These are phyloP conservation scores for Coemansia sp. DNA, from an alignment of 192 early-diverging fungal species.

Conservation along the genomic window DNA sequence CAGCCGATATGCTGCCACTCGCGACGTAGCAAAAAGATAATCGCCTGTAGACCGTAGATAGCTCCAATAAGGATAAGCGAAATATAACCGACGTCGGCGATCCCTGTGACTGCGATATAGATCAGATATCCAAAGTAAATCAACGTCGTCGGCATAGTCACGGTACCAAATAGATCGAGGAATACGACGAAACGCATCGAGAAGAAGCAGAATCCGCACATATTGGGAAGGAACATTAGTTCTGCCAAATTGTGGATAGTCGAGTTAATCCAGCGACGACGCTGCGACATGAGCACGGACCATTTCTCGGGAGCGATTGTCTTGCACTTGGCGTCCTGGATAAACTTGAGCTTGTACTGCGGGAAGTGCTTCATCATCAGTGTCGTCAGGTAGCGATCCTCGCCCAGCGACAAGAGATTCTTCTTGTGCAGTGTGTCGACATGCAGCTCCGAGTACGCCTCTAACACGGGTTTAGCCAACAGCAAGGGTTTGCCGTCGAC, in stretches of 20 bases:
- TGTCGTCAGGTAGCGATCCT: constrained; percentile 97
- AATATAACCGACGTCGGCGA: constrained; percentile 75
- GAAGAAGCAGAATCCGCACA: constrained; percentile 98
- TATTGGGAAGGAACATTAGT: constrained; percentile 78
- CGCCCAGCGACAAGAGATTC: constrained; percentile 94
- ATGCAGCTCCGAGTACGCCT: constrained; percentile 88
- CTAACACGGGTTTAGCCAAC: constrained; percentile 76
- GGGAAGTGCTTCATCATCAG: constrained; percentile 99
- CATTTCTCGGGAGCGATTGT: constrained; percentile 93
- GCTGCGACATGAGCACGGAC: constrained; percentile 88
- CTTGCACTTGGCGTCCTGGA: constrained; percentile 84
- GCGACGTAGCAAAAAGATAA: constrained; percentile 79
- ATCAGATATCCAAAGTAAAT: constrained; percentile 84
- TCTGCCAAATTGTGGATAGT: constrained; percentile 97
- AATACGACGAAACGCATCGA: constrained; percentile 98
- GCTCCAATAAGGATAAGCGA: constrained; percentile 80
- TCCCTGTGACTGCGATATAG: constrained; percentile 65
- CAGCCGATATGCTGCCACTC: constrained; percentile 82
- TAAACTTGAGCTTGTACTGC: constrained; percentile 91
- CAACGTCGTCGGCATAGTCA: constrained; percentile 81
- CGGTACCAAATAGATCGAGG: constrained; percentile 86
- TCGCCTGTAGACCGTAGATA: constrained; percentile 86
- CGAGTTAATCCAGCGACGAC: constrained; percentile 99
- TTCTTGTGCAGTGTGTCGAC: constrained; percentile 98
- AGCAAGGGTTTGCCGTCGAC: constrained; percentile 71